Percentiles rank a stretch among this genome's conserved stretches.
phyloP scores from a whole-genome alignment of 2,329 filamentous ascomycete genomes.

The Metarhizium humberi region DNA sequence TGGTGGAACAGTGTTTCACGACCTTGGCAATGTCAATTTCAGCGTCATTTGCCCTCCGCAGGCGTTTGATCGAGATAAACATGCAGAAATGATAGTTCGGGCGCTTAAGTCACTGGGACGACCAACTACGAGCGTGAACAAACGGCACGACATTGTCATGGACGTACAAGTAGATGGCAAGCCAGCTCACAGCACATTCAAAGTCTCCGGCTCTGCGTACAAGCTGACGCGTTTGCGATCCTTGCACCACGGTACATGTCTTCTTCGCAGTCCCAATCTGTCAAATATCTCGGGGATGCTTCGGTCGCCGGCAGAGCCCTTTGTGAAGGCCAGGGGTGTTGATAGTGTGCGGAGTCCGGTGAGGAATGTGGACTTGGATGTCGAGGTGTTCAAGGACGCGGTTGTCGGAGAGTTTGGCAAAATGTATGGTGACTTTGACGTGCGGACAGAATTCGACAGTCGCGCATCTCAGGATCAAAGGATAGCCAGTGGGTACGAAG shows the following conservation, averaged over 20 bases:
- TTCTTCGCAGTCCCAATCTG: constrained; percentile 71
- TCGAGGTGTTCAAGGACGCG: constrained; percentile 37
- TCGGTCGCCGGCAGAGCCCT: constrained; percentile 66
- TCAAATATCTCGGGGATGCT: constrained; percentile 59
- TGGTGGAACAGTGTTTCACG: constrained; percentile 91
- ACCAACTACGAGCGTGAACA: constrained; percentile 64
- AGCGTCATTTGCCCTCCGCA: constrained; percentile 75
- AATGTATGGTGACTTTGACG: constrained; percentile 49
- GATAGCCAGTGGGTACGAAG: constrained; percentile 32
- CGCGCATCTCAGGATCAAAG: constrained; percentile 33
- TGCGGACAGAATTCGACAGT: constrained; percentile 36
- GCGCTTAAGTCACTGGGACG: constrained; percentile 57
- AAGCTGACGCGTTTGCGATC: constrained; percentile 76
- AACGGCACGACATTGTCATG: constrained; percentile 86
- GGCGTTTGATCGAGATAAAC: constrained; percentile 71
- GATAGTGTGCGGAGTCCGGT: constrained; percentile 85
- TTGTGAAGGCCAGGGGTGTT: constrained; percentile 74
- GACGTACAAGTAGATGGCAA: constrained; percentile 25
- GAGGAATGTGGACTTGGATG: constrained; percentile 59
- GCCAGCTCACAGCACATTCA: constrained; percentile 39
- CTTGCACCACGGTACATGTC: constrained; percentile 87
- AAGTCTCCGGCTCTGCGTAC: constrained; percentile 91
- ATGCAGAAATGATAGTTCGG: constrained; percentile 89
- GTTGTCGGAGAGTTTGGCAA: constrained; percentile 55
- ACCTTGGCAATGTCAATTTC: constrained; percentile 89